Conservation (phyloP, 1,139 yeast genomes). For the Magnusiomyces magnusii region DNA sequence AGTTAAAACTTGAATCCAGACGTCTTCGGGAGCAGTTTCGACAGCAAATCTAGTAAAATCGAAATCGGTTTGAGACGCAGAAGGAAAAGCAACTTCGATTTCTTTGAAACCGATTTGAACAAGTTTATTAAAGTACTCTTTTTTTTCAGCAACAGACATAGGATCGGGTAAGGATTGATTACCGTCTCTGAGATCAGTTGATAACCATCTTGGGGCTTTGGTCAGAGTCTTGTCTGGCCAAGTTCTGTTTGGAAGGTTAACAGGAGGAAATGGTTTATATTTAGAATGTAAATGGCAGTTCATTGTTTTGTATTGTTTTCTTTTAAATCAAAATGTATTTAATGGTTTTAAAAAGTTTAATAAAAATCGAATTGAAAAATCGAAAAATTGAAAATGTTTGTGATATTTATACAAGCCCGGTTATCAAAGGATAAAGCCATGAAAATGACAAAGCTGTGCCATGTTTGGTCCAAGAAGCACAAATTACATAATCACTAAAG, state of each 20-base stretch:
- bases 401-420: background rate
- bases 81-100: conserved; percentile 94
- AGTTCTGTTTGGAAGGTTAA: conserved; percentile 64
- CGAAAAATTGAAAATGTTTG: background rate
- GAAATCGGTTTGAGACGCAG: conserved; percentile 93
- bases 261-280: conserved; percentile 60
- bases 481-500: background rate
- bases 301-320: background rate
- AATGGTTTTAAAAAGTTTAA: background rate
- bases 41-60: conserved; percentile 93
- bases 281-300: conserved; percentile 40
- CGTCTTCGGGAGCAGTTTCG: conserved; percentile 89
- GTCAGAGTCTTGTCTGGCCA: conserved; percentile 79
- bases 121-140: conserved; percentile 79
- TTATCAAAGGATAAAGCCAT: background rate
- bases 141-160: conserved; percentile 81
- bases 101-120: conserved; percentile 93
- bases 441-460: too few species aligned
- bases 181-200: conserved; percentile 95
- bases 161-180: conserved; percentile 98
- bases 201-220: conserved; percentile 91
- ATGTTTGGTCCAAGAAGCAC: too few species aligned
- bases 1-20: conserved; percentile 81
- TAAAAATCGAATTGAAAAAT: background rate
- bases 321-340: too few species aligned